Conservation (phyloP, 192 early-diverging fungal genomes). For the Irineochytrium annulatum region DNA sequence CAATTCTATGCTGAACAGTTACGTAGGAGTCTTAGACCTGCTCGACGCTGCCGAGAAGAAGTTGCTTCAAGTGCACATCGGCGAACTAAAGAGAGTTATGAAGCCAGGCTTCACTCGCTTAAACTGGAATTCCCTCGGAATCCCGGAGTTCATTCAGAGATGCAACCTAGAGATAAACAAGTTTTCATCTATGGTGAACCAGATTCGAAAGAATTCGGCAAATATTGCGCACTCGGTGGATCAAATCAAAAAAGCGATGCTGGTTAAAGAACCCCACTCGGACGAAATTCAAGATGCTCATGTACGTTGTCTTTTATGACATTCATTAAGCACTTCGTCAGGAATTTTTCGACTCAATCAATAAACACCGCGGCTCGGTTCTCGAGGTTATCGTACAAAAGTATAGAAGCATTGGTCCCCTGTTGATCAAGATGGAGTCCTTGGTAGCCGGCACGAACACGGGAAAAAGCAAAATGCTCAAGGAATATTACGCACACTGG, state of each 20-base stretch:
- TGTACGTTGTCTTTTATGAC: constrained; percentile 21
- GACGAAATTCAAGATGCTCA: constrained; percentile 55
- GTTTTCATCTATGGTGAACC: constrained; percentile 57
- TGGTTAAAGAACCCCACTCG: constrained; percentile 46
- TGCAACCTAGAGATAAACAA: constrained; percentile 64
- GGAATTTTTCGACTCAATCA: constrained; percentile 61
- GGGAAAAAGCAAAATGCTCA: constrained; percentile 53
- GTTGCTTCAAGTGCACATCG: constrained; percentile 46
- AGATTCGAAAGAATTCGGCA: constrained; percentile 55
- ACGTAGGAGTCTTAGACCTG: constrained; percentile 44
- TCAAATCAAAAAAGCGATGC: constrained; percentile 39
- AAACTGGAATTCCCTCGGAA: constrained; percentile 64
- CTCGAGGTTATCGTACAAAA: constrained; percentile 50
- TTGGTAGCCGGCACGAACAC: constrained; percentile 61
- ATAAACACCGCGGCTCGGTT: constrained; percentile 42
- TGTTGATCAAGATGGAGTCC: constrained; percentile 62
- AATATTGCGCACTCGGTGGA: constrained; percentile 54
- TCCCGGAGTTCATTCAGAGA: constrained; percentile 55
- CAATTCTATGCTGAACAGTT: constrained; percentile 47
- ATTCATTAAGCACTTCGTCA: constrained; percentile 9
- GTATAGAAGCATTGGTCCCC: constrained; percentile 55
- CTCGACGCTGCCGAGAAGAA: constrained; percentile 54
- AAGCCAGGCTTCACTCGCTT: constrained; percentile 59
- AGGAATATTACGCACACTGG: constrained; percentile 60
- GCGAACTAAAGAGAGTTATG: constrained; percentile 57